Evolutionary conservation across 306 rosid genomes (phyloP), one percentile per base, ranked within the genome.

Genomic region (Pachyrhizus erosus): DNA sequence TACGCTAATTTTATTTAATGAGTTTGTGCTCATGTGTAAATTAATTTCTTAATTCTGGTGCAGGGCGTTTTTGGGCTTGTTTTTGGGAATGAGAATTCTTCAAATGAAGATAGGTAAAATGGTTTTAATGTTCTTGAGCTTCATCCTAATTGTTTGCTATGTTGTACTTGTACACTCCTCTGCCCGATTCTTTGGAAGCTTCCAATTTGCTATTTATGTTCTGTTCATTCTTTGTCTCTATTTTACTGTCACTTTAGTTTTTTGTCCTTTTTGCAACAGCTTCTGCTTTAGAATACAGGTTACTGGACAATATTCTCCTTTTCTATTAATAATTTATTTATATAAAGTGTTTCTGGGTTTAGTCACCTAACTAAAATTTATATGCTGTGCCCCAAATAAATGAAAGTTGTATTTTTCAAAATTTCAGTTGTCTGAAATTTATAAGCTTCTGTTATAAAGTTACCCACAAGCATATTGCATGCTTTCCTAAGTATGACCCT

Each of bases 41-140:
- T 51, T 40, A 23, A 84, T 52, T 20, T 52, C 27, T 7, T 54
- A n/a, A 14, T 82, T 62, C 29, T 12, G 9, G 40, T 86, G 86
- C 90, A 90, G 94, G 97, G 97, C 0, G 94, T 93, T 61, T 90
- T 93, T 40, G 97, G 96, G 55, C 92, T 89, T 40, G 91, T 91
- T 79, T 90, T 91, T 58, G 96, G 97, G 29, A 91, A 90, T 31
- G 97, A 93, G 81, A 91, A 82, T 80, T 89, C 91, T 46, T 89
- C 94, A 24, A 90, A 80, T 64, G 94, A 93, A 84, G 94, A 93
- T 43, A 93, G 94, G 96, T 89, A 84, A 84, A 4, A 4, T 68
- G 66, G n/a, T 66, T 70, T 11, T 31, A 27, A 31, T 57, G 12
- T 9, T 52, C 43, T 10, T 17, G 17, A 17, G 70, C 45, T 75